Evolutionary conservation across 768 basidiomycete species (phyloP), one percentile per base, ranked within the genome.

Genomic region (Aureoboletus auriporus): DNA sequence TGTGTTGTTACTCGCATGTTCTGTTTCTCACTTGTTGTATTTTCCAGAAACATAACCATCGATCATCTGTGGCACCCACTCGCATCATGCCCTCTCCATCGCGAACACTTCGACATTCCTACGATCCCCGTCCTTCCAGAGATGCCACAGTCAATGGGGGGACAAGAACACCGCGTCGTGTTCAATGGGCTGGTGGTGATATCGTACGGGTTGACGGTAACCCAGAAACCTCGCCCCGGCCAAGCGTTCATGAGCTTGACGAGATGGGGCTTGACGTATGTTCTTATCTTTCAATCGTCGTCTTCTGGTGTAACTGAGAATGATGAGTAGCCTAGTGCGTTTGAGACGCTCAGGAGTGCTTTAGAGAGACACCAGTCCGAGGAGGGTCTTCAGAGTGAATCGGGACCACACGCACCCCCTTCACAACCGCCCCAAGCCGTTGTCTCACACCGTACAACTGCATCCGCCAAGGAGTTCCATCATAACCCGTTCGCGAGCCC

Each of bases 221-320:
- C 9, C n/a, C 37, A 17, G 46, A 42, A 2, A 7, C 35, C 16
- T 59, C 50, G 4, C 46, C 58, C 20, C 55, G 33, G 28, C 20
- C 30, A 29, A 56, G 52, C 17, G 53, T 63, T n/a, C 73, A 75
- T 44, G 72, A 68, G 23, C 66, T 84, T 27, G 82, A 84, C 56
- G 78, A 81, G 61, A 65, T 72, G 39, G 82, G 72, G 0, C 54
- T 75, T 28, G 72, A 83, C 55, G 83, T 83, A 57, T 31, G 80
- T 63, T 43, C 7, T 37, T 36, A n/a, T 37, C 13, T 26, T 17
- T 28, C 29, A 0, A 20, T 17, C 17, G 2, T 33, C 33, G 13
- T 2, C 5, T 33, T 38, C 16, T 16, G 1, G 14, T 20, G 11
- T 7, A 9, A 27, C 58, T 44, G 47, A 46, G 31, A 26, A 43